Conservation (phyloP, 2,329 filamentous ascomycete genomes). For the Hypoxylon rubiginosum region DNA sequence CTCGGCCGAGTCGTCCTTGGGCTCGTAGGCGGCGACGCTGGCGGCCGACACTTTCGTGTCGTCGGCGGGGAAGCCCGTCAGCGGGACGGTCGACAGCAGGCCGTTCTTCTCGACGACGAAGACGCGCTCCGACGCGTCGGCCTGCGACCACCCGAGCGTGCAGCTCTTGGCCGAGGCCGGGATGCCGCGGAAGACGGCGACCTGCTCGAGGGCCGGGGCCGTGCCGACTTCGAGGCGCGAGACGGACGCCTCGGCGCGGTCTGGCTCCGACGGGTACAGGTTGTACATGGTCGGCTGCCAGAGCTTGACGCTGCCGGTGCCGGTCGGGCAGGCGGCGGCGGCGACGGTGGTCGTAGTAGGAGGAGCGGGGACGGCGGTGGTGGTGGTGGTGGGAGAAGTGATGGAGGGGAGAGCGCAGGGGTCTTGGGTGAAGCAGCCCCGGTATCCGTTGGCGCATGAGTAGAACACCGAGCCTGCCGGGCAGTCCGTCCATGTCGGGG, state of each 20-base stretch:
- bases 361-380: too few relatives aligned
- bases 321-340: constrained; percentile 20
- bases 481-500: constrained; percentile 30
- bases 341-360: background rate
- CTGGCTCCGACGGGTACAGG: constrained; percentile 35
- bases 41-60: constrained; percentile 41
- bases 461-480: constrained; percentile 23
- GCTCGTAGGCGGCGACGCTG: constrained; percentile 45
- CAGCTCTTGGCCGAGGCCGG: constrained; percentile 49
- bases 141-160: constrained; percentile 52
- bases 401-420: constrained; percentile 30
- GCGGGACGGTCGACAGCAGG: constrained; percentile 40
- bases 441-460: constrained; percentile 36
- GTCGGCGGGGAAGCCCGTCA: constrained; percentile 45
- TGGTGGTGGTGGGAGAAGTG: constrained; percentile 4
- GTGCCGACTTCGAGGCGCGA: constrained; percentile 34
- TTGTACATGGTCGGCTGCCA: constrained; percentile 46
- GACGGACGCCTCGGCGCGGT: constrained; percentile 24
- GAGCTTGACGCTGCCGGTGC: constrained; percentile 23
- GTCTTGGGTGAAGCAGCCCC: constrained; percentile 31
- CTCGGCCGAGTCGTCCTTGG: constrained; percentile 29
- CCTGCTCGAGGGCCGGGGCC: constrained; percentile 49
- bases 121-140: constrained; percentile 53
- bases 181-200: constrained; percentile 52
- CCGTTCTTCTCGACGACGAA: constrained; percentile 54